Percentiles rank a stretch among this genome's conserved stretches.
phyloP scores from a whole-genome alignment of 2,329 filamentous ascomycete species.

The Domatiomyces globalis region DNA sequence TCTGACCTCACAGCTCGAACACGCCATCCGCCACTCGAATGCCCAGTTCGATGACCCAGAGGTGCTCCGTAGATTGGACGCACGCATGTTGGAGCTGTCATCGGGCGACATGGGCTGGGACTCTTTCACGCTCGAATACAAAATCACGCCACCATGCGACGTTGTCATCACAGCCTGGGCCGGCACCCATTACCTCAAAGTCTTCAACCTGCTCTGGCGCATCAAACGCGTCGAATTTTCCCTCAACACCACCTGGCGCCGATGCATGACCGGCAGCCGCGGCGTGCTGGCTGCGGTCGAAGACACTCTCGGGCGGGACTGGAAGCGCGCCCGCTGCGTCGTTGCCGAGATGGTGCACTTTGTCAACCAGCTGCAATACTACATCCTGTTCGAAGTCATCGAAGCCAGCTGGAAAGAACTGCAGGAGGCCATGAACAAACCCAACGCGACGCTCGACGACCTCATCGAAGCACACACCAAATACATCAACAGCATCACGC shows the following conservation, averaged over 20 bases:
- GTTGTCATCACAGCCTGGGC: slow-evolving; percentile 95
- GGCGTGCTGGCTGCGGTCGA: slow-evolving; percentile 74
- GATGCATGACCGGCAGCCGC: slow-evolving; percentile 85
- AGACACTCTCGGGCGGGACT: slow-evolving; percentile 59
- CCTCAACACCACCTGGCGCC: slow-evolving; percentile 77
- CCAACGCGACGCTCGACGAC: slow-evolving; percentile 85
- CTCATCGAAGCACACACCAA: slow-evolving; percentile 80
- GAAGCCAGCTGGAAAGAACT: slow-evolving; percentile 90
- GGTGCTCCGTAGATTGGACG: slow-evolving; percentile 79
- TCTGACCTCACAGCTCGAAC: slow-evolving; percentile 90
- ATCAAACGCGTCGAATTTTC: slow-evolving; percentile 97
- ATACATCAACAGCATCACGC: slow-evolving; percentile 86
- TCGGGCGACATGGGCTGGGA: slow-evolving; percentile 98
- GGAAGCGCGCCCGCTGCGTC: slow-evolving; percentile 78
- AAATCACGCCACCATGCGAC: slow-evolving; percentile 90
- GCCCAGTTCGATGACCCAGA: slow-evolving; percentile 90
- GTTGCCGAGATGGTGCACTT: slow-evolving; percentile 99
- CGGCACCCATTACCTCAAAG: slow-evolving; percentile 90
- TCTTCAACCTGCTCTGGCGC: slow-evolving; percentile 98
- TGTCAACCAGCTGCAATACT: slow-evolving; percentile 91
- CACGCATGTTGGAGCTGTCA: slow-evolving; percentile 93
- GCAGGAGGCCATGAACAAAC: slow-evolving; percentile 65
- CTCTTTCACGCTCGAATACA: slow-evolving; percentile 97
- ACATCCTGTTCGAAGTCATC: slow-evolving; percentile 97
- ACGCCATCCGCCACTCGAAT: slow-evolving; percentile 92